Evolutionary conservation across 148 eudicot species (phyloP).

Genomic region (Camellia granthamiana): DNA sequence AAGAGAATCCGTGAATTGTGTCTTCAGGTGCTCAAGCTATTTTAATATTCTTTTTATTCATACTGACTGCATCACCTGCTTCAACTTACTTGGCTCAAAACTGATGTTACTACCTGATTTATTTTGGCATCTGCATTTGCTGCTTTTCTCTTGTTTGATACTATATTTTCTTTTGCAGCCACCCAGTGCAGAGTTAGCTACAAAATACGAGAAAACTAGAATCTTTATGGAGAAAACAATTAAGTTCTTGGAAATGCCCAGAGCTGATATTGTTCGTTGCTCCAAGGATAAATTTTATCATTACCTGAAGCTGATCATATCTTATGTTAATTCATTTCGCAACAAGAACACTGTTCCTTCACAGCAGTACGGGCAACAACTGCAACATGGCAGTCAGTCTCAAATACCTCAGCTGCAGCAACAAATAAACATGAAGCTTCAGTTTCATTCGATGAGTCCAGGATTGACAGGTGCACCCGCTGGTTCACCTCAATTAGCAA

Average conservation of each 20-base stretch:
- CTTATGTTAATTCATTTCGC: not conserved
- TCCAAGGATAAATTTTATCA: constrained; percentile 12
- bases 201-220: not conserved
- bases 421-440: not conserved
- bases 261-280: not conserved
- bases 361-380: constrained; percentile 15
- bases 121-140: not conserved
- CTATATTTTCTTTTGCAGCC: constrained; percentile 12
- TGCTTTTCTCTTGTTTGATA: not conserved
- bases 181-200: constrained; percentile 13
- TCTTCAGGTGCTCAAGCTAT: not conserved
- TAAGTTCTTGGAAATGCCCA: constrained; percentile 14
- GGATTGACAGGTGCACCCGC: not conserved
- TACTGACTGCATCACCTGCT: not conserved
- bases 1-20: not conserved
- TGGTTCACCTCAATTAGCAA: not conserved
- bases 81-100: not conserved
- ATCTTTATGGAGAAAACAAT: not conserved
- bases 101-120: not conserved
- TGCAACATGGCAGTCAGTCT: not conserved
- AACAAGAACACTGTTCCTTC: not conserved
- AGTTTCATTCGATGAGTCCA: not conserved
- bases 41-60: not conserved
- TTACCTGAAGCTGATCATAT: not conserved
- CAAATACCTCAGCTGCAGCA: not conserved